phyloP scores from a whole-genome alignment of 1,284 basidiomycete species.

The Ganoderma leucocontextum region DNA sequence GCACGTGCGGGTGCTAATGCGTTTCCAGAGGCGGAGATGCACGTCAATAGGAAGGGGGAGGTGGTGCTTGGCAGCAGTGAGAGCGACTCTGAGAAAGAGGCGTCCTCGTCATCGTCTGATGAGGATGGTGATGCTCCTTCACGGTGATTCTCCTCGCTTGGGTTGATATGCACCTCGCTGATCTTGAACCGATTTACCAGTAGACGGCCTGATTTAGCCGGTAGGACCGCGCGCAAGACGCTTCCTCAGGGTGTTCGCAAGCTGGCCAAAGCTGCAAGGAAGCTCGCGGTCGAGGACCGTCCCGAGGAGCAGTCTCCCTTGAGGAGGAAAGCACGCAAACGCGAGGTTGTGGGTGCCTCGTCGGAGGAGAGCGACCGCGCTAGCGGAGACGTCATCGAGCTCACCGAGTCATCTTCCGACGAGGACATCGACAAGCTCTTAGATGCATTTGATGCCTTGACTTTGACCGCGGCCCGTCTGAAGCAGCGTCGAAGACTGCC shows the following conservation, averaged over 20 bases:
- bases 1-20: not conserved
- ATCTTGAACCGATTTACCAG: not conserved
- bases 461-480: conserved; percentile 36
- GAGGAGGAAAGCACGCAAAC: conserved; percentile 11
- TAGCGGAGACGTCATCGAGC: conserved; percentile 23
- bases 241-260: not conserved
- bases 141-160: not conserved
- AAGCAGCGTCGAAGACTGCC: conserved; percentile 47
- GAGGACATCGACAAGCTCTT: conserved; percentile 41
- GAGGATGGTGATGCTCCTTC: not conserved
- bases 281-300: conserved; percentile 10
- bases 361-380: not conserved
- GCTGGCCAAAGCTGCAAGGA: conserved; percentile 17
- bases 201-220: not conserved
- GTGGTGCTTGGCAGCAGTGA: conserved; percentile 20
- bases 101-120: conserved; percentile 5
- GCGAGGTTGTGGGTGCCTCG: not conserved
- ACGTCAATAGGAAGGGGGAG: conserved; percentile 14
- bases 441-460: conserved; percentile 43
- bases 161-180: not conserved
- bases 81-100: conserved; percentile 10
- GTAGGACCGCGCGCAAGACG: conserved; percentile 9
- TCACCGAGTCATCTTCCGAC: conserved; percentile 25
- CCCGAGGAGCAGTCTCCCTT: not conserved
- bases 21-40: not conserved